Evolutionary conservation across 768 basidiomycete genomes (phyloP).

Genomic region (Infundibulicybe gibba): DNA sequence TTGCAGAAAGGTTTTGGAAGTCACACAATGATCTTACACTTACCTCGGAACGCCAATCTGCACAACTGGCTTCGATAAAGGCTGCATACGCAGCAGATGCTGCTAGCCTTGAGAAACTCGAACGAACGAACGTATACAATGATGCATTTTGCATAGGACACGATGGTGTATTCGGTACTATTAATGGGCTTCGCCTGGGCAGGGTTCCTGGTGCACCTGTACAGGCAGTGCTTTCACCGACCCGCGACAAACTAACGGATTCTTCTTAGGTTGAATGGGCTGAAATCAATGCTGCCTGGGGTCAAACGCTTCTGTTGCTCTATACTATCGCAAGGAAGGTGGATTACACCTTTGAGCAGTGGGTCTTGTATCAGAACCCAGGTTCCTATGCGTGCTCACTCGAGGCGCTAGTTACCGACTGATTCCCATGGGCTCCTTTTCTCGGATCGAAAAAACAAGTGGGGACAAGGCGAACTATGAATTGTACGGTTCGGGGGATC

Average conservation of each 20-base stretch:
- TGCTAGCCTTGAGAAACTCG: constrained; percentile 75
- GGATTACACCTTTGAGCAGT: constrained; percentile 86
- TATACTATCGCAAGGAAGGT: constrained; percentile 92
- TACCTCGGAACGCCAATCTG: constrained; percentile 58
- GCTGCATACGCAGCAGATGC: constrained; percentile 79
- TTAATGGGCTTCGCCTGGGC: constrained; percentile 91
- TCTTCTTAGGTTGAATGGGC: constrained; percentile 85
- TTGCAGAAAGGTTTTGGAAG: constrained; percentile 69
- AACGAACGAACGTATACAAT: constrained; percentile 92
- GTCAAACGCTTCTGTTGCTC: constrained; percentile 86
- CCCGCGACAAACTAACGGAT: constrained; percentile 4
- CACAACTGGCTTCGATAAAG: constrained; percentile 67
- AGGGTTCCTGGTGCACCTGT: constrained; percentile 83
- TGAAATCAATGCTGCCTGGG: constrained; percentile 99
- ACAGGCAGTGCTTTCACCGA: constrained; percentile 19
- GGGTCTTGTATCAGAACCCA: constrained; percentile 17
- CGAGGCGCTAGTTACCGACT: constrained; percentile 72
- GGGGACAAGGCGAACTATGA: constrained; percentile 88
- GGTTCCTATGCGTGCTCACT: constrained; percentile 3
- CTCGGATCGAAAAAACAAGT: constrained; percentile 78
- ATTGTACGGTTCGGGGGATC: constrained; percentile 91
- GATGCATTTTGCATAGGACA: constrained; percentile 96
- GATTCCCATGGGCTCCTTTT: constrained; percentile 93
- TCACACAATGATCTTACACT: constrained; percentile 71
- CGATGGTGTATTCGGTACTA: constrained; percentile 95